Evolutionary conservation across 352 stramenopile species (phyloP), one percentile per base, ranked within the genome.

Genomic region (Elongisporangium undulatum): DNA sequence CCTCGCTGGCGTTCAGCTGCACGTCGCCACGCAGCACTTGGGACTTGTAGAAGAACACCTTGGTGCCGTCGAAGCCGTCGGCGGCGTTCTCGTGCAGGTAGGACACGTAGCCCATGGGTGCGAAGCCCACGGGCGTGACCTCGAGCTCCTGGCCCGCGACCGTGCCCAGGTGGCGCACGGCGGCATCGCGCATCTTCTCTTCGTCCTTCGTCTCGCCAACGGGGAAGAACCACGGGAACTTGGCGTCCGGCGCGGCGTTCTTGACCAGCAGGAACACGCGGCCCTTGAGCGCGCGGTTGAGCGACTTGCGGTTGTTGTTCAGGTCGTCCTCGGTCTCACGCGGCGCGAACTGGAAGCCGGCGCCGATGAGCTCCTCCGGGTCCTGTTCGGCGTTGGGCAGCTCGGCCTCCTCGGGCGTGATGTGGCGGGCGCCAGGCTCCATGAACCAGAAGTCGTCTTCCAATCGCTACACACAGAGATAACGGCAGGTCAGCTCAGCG

Each of bases 21-120:
- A 90, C 79, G 51, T 90, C 75, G 67, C 82, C 80, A 49, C 63
- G 52, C 34, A 85, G 57, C 19, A 82, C 59, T 72, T 94, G 82
- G 23, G 85, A 81, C 70, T 94, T 94, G 77, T 92, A 94, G 61
- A 92, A 92, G 59, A 94, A 94, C 39, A 94, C 71, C 64, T 94
- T 94, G 45, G 85, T 94, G 62, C 85, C 85, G 55, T 92, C 77
- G 53, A 79, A 87, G 53, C 75, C 75, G 13, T 63, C 53, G 66
- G 57, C 53, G 41, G 51, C 34, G 34, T 86, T 63, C 23, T 77
- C 72, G 72, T 94, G 82, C 62, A 77, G 51, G 67, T 89, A 87
- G 64, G 78, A 61, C 24, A 94, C 69, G 71, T 92, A 84, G 45
- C 85, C 85, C 51, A 90, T 89, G 12, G 85, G 85, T n/a, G 74